Evolutionary conservation across 2,329 filamentous ascomycete species (phyloP), one percentile per base, ranked within the genome.

Genomic region (Thyridium curvatum): DNA sequence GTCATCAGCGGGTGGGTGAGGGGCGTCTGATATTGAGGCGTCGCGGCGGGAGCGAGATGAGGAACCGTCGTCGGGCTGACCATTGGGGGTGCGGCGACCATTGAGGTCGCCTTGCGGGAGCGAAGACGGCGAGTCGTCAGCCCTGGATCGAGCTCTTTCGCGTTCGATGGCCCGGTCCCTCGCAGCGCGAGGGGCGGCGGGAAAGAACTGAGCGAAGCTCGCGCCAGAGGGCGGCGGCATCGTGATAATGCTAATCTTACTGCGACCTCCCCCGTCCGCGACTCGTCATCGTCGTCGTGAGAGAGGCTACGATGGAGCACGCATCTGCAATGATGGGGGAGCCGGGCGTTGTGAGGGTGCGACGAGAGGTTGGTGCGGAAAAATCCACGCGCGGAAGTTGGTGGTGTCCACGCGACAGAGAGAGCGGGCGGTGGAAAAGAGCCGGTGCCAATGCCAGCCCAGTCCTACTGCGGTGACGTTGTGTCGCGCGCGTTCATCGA

Each of bases 181-280:
- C 41, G 72, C 70, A 42, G 78, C 79, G 53, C 78, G 77, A 51
- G 86, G 84, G 57, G 84, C 86, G 59, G 83, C 79, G 52, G 84
- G 85, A 65, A 89, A 90, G 74, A 88, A 93, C 68, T 89, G 81
- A 67, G 84, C 85, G 74, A 89, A 90, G 68, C 82, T 82, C 70
- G 84, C 82, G 64, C 72, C 71, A 46, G 76, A 74, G 61, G 82
- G 78, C 71, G 85, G 86, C 79, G 86, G 86, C 84, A 86, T 86
- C 68, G 69, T 81, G 72, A 65, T 52, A 53, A 53, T 63, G 61
- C 62, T 63, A 35, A 31, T 33, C 30, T 62, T 65, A 67, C 64
- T 69, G 71, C 66, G 66, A 64, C 60, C 65, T 59, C 65, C 61
- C 58, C 67, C 68, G 66, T 66, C 63, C 64, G 66, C 65, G 67